Evolutionary conservation across 768 basidiomycete genomes (phyloP), one percentile per base, ranked within the genome.

Genomic region (Mrakia frigida): DNA sequence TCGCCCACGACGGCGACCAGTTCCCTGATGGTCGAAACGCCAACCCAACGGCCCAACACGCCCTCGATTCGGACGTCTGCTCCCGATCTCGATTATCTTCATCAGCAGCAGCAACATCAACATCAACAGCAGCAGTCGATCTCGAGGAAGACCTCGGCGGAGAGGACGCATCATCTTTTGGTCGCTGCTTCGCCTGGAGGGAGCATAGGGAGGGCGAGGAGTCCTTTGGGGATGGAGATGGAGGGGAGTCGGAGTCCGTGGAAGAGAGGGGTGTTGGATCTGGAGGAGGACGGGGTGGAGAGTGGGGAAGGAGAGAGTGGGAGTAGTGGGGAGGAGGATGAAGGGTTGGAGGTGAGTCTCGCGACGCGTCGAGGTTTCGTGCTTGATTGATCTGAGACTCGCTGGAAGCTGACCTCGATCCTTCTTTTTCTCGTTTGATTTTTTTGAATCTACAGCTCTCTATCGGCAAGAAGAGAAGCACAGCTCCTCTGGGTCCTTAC

Each of bases 181-280:
- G 25, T 68, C 13, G 35, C 39, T 10, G 35, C 39, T 10, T 68
- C 65, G 65, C 65, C 65, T 37, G 65, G 65, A 14, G 63, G 63
- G 5, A 37, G 63, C 18, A 50, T 50, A 1, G 65, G 35, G 6
- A 35, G 65, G 25, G 65, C 65, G 65, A 39, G 65, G 65, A 68
- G 65, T 41, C 65, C 65, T 39, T n/a, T 68, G 65, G 65, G 35
- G 65, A 68, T 43, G 65, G 65, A 68, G 35, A 18, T 39, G 25
- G 65, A 68, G 23, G 23, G 65, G 18, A 13, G 37, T 39, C 25
- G 65, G 65, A 68, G 65, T 68, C 65, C 65, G 33, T 39, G 65
- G 65, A 39, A 37, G 39, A 35, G 65, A 33, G 65, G 65, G 18
- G 11, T 68, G 39, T 23, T 68, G 35, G 37, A 68, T 23, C 3